Evolutionary conservation across 805 yeast species (phyloP).

Genomic region (Wickerhamomyces xylosicus): DNA sequence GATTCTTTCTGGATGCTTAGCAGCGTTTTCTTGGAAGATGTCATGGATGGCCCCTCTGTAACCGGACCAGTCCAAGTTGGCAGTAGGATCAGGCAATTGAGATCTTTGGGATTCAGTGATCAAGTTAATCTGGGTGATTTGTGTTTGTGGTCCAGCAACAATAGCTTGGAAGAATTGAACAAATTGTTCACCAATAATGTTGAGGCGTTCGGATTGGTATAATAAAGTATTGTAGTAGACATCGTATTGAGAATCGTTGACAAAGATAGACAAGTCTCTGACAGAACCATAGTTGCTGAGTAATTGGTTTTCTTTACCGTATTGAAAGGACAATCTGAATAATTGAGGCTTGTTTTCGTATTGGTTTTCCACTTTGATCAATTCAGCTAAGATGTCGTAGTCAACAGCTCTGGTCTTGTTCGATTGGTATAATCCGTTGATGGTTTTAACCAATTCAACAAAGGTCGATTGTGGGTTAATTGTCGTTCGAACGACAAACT

Average conservation of each 20-base stretch:
- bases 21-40: slow-evolving; percentile 83
- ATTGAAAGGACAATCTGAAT: slow-evolving; percentile 47
- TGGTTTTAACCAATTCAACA: slow-evolving; percentile 35
- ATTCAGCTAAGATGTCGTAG: slow-evolving; percentile 45
- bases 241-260: slow-evolving; percentile 25
- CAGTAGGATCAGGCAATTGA: slow-evolving; percentile 78
- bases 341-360: slow-evolving; percentile 52
- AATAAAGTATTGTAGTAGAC: slow-evolving; percentile 69
- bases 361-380: slow-evolving; percentile 37
- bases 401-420: slow-evolving; percentile 26
- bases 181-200: slow-evolving; percentile 65
- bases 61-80: slow-evolving; percentile 80
- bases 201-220: slow-evolving; percentile 60
- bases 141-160: slow-evolving; percentile 24
- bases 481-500: slow-evolving; percentile 53
- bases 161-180: slow-evolving; percentile 36
- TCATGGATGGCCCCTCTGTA: slow-evolving; percentile 96
- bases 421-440: slow-evolving; percentile 29
- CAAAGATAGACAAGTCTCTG: slow-evolving; percentile 56
- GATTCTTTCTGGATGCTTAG: slow-evolving; percentile 69
- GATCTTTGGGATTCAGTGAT: slow-evolving; percentile 54
- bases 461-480: slow-evolving; percentile 49
- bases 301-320: slow-evolving; percentile 21
- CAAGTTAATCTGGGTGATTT: slow-evolving; percentile 54
- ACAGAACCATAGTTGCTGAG: slow-evolving; percentile 34